phyloP scores from a whole-genome alignment of 2,329 filamentous ascomycete species.

The Fusarium protoensiforme region DNA sequence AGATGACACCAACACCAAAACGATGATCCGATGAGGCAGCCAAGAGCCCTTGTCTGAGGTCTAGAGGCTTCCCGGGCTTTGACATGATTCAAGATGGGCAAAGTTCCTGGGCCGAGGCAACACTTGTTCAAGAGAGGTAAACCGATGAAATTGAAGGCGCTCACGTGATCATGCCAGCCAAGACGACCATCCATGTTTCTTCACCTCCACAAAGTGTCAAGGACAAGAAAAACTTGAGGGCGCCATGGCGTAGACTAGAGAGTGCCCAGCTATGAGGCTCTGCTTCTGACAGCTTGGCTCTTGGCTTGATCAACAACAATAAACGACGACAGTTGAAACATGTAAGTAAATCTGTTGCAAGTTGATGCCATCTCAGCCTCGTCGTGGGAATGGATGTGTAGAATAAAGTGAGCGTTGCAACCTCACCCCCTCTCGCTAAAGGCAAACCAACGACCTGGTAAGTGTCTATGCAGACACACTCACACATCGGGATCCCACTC shows the following conservation, averaged over 20 bases:
- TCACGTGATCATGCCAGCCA: conserved; percentile 3
- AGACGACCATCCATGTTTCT: not conserved
- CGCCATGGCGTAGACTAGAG: conserved; percentile 4
- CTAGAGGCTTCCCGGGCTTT: not conserved
- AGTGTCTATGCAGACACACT: not conserved
- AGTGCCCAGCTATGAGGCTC: conserved; percentile 32
- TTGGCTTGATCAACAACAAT: not conserved
- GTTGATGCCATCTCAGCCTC: not conserved
- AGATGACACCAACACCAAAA: not conserved
- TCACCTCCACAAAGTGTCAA: not conserved
- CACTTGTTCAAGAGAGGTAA: conserved; percentile 16
- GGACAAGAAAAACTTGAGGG: not conserved
- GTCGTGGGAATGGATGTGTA: not conserved
- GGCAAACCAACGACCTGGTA: not conserved
- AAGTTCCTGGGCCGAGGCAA: not conserved
- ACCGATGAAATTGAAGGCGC: not conserved
- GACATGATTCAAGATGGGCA: conserved; percentile 10
- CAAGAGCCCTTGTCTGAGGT: not conserved
- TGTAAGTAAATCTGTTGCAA: not conserved
- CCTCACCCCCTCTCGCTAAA: not conserved
- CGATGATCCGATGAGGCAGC: not conserved
- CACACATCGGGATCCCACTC: not conserved
- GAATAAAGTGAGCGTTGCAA: conserved; percentile 1
- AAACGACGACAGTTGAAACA: no score
- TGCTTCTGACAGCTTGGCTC: conserved; percentile 2